Evolutionary conservation across 257 asterid species (phyloP), one percentile per base, ranked within the genome.

Genomic region (Nicotiana attenuata): DNA sequence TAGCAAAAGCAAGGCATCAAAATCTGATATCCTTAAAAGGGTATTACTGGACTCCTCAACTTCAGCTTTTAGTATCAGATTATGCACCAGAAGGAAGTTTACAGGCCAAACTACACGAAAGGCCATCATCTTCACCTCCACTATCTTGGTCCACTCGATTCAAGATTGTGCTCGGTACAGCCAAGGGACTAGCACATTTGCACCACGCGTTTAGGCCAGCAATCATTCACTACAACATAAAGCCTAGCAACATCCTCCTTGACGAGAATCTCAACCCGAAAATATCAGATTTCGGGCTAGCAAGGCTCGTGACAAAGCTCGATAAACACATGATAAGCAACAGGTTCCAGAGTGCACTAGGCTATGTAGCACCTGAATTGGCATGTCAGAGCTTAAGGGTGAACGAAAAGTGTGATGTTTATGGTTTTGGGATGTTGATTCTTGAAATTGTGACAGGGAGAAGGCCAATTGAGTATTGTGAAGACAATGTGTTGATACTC

Each of bases 381-480:
- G 95, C 97, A 1, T 94, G 98, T 91, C 95, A 90, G 90, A 94
- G 92, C 91, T 76, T 94, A 15, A 91, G 98, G 81, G 98, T 96
- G 33, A 94, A 91, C 3, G 99, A 96, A 65, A 96, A 96, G 81
- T 96, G 99, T 52, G 99, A 96, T 17, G 95, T 96, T 0, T 94
- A 86, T 19, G 97, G 99, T 0, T 96, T 96, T 24, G 99, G 99
- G 0, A 94, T 96, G 83, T 81, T 96, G 90, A 87, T 94, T 1
- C 97, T 96, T 4, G 99, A 96, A 84, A 16, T 94, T 78, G 95
- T 94, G 50, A 94, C 97, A 4, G 97, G 98, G 1, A 85, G 90
- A 76, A 87, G 92, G 83, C 90, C 98, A 0, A 92, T 94, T 6
- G 97, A 92, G 88, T 93, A 92, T n/a, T 93, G 97, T 9, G 99